phyloP scores from a whole-genome alignment of 2,329 filamentous ascomycete species.

The Colletotrichum chrysophilum region DNA sequence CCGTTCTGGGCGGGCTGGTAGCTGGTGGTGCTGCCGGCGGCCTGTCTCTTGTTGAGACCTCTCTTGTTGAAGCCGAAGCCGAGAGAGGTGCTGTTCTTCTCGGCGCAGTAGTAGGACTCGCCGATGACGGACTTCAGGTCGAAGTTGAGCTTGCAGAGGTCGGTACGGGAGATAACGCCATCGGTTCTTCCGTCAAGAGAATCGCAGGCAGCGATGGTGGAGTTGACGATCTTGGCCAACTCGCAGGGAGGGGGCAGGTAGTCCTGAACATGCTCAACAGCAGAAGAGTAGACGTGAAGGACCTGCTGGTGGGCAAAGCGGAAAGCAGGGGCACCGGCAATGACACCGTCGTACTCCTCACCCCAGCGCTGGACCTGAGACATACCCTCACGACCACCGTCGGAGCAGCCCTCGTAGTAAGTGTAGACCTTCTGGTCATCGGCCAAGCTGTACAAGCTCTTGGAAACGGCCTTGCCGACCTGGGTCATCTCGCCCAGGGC shows the following conservation, averaged over 20 bases:
- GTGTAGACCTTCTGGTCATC: slow-evolving; percentile 45
- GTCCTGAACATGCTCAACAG: slow-evolving; percentile 41
- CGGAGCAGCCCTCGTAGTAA: slow-evolving; percentile 57
- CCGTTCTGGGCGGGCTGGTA: slow-evolving; percentile 36
- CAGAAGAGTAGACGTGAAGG: slow-evolving; percentile 42
- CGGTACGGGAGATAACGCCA: slow-evolving; percentile 27
- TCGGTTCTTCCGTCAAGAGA: slow-evolving; percentile 58
- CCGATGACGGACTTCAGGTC: slow-evolving; percentile 35
- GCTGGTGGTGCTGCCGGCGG: slow-evolving; percentile 24
- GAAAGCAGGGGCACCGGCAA: slow-evolving; percentile 51
- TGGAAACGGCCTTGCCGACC: slow-evolving; percentile 50
- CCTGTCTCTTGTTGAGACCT: slow-evolving; percentile 15
- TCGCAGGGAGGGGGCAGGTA: slow-evolving; percentile 48
- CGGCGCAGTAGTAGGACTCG: slow-evolving; percentile 34
- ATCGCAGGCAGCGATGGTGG: slow-evolving; percentile 60
- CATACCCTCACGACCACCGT: slow-evolving; percentile 55
- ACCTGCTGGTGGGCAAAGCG: slow-evolving; percentile 49
- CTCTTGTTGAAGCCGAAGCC: slow-evolving; percentile 30
- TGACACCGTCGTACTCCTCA: slow-evolving; percentile 48
- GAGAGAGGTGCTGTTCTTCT: slow-evolving; percentile 20
- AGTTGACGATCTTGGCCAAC: slow-evolving; percentile 55
- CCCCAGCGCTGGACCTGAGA: slow-evolving; percentile 44
- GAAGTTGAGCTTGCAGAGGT: slow-evolving; percentile 40
- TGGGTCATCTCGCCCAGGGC: slow-evolving; percentile 13
- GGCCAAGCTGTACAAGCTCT: slow-evolving; percentile 48